These are phyloP conservation scores for Blastocystis sp. DNA, from an alignment of 352 stramenopile species.

Conservation along the genomic window DNA sequence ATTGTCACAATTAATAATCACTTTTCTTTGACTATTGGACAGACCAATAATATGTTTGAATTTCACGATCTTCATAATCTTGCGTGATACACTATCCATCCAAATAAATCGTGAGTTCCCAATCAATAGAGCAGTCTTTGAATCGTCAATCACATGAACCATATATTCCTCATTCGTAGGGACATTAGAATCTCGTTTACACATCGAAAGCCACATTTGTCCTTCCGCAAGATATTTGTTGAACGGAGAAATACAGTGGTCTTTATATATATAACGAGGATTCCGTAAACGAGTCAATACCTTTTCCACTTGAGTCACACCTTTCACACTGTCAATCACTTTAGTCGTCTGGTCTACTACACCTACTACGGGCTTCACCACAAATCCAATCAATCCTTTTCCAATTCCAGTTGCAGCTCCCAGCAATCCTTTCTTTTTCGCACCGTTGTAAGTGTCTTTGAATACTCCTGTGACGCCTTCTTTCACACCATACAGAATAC, in stretches of 20 bases:
- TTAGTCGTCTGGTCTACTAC: constrained; percentile 76
- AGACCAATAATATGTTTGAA: constrained; percentile 5
- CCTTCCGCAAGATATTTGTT: constrained; percentile 5
- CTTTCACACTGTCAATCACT: constrained; percentile 75
- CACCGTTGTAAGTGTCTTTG: constrained; percentile 78
- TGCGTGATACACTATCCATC: not conserved
- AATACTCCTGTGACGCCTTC: constrained; percentile 82
- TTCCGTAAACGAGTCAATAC: constrained; percentile 71
- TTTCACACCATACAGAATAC: constrained; percentile 82
- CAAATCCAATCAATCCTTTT: constrained; percentile 78
- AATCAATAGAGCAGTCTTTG: not conserved
- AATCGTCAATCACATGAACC: not conserved
- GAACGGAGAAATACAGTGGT: not conserved
- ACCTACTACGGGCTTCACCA: constrained; percentile 78
- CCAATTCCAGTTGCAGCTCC: constrained; percentile 70
- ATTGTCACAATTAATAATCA: not conserved
- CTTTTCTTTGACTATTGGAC: not conserved
- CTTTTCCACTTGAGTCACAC: constrained; percentile 74
- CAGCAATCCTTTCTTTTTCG: constrained; percentile 77
- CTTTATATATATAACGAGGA: constrained; percentile 67
- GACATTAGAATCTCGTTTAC: constrained; percentile 9
- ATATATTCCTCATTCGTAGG: constrained; percentile 53
- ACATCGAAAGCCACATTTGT: not conserved
- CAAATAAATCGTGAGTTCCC: constrained; percentile 19
- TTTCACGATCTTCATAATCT: not conserved